Conservation (phyloP, 371 early-diverging fungal genomes). For the Circinella minor region DNA sequence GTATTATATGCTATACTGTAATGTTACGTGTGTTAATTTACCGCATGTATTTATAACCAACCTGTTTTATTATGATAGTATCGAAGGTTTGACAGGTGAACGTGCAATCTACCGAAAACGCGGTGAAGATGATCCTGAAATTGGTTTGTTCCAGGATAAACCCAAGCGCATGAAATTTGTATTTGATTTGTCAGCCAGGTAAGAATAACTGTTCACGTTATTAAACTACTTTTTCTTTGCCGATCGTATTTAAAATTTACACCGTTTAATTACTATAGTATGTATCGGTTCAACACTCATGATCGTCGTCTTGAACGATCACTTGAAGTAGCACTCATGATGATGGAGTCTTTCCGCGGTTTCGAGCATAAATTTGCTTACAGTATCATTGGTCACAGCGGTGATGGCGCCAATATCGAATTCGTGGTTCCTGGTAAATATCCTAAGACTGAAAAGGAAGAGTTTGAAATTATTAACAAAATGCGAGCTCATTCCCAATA, state of each 20-base stretch:
- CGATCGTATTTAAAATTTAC: too few relatives aligned
- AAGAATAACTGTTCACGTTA: not conserved
- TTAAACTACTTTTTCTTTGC: not conserved
- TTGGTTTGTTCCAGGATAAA: slow-evolving; percentile 68
- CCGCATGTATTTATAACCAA: not conserved
- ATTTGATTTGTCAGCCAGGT: slow-evolving; percentile 78
- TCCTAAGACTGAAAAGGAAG: slow-evolving; percentile 82
- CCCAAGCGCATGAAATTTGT: slow-evolving; percentile 85
- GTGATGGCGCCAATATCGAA: slow-evolving; percentile 77
- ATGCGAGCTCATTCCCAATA: slow-evolving; percentile 73
- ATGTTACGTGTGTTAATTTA: too few relatives aligned
- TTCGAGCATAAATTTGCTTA: slow-evolving; percentile 87
- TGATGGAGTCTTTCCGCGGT: slow-evolving; percentile 85
- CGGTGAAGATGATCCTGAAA: slow-evolving; percentile 77
- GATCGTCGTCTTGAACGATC: slow-evolving; percentile 74
- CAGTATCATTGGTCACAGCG: slow-evolving; percentile 79
- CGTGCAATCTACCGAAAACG: slow-evolving; percentile 80
- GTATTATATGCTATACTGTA: not conserved
- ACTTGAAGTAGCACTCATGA: slow-evolving; percentile 76
- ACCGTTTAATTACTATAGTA: slow-evolving; percentile 33
- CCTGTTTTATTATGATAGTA: slow-evolving; percentile 25
- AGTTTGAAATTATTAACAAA: slow-evolving; percentile 66
- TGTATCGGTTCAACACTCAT: slow-evolving; percentile 78
- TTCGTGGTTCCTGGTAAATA: slow-evolving; percentile 73
- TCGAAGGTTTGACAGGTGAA: slow-evolving; percentile 84